Base-by-base conservation (phyloP, 352 stramenopile genomes). In the Thraustochytrium sp. region DNA sequence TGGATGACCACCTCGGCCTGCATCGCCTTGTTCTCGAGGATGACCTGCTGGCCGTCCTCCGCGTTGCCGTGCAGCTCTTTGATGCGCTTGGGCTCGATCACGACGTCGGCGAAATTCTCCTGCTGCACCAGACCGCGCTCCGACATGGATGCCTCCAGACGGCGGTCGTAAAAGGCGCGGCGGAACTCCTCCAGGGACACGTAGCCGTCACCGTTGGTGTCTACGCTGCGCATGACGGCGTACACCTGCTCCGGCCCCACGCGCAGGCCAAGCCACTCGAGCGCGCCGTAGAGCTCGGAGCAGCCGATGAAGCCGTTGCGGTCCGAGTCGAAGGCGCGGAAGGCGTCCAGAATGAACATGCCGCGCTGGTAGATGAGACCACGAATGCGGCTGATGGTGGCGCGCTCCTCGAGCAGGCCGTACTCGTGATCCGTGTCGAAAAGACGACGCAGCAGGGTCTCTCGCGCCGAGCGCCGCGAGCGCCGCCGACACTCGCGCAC, bases 351-450 rank as follows among this genome's bases (percentile, higher is more conserved):
- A 8, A 92, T 88, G 82, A 94, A 93, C 90, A 97, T 92, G 18
- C 75, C 75, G 9, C 49, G 40, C 38, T 84, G 75, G 23, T 59
- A 83, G 53, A 84, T 59, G 62, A 92, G 87, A 26, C 88, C 88
- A 26, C 89, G 90, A n/a, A 97, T 93, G 62, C 92, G 88, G 48
- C 90, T 89, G 51, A 91, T 91, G 62, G 91, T 92, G 8, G 94
- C 92, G 48, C 92, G 89, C 74, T 94, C 92, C 76, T 96, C 91
- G 40, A 96, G 86, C 54, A 95, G 85, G 84, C 99, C 96, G 89
- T 97, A 98, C 88, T 99, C 96, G 87, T 98, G 95, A 36, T 96
- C 90, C 42, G 92, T 93, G 26, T 94, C 97, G 63, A 99, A 99
- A 1, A 98, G 91, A 85, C 98, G 98, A 2, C 95, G 95, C 21